These are phyloP conservation scores for Sparassis latifolia DNA, from an alignment of 1,284 basidiomycete genomes.

Conservation along the genomic window DNA sequence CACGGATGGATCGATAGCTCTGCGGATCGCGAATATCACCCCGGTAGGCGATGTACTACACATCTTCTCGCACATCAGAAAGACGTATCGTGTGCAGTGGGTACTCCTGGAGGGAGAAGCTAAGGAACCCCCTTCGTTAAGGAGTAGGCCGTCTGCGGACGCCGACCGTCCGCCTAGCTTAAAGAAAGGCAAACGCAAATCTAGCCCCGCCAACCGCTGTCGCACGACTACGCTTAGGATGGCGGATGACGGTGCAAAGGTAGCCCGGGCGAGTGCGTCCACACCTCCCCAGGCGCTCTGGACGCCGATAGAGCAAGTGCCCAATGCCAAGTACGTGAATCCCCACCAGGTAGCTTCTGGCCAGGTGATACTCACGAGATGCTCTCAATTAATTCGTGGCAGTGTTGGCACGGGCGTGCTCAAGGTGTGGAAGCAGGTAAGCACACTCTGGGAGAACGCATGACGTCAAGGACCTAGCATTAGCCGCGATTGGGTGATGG, in stretches of 20 bases:
- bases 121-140: constrained; percentile 20
- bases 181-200: constrained; percentile 1
- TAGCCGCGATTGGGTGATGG: too few relatives aligned
- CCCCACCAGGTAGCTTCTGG: neutral
- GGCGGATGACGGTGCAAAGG: constrained; percentile 3
- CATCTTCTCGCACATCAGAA: constrained; percentile 86
- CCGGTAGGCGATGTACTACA: constrained; percentile 68
- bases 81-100: constrained; percentile 83
- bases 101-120: constrained; percentile 52
- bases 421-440: constrained; percentile 30
- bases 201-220: too few relatives aligned
- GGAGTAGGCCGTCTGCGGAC: constrained; percentile 1
- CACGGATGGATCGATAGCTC: constrained; percentile 1
- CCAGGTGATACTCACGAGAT: too few relatives aligned
- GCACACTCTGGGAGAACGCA: constrained; percentile 21
- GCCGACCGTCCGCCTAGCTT: constrained; percentile 4
- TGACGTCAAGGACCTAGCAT: too few relatives aligned
- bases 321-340: constrained; percentile 53
- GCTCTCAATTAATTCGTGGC: neutral
- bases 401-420: constrained; percentile 33
- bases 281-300: constrained; percentile 28
- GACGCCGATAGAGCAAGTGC: constrained; percentile 49
- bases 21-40: constrained; percentile 40
- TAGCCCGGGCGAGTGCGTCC: constrained; percentile 10
- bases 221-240: too few relatives aligned